A percentile compares a stretch with the other conserved stretches of the same genome.
These are phyloP conservation scores for Beauveria varroae DNA, from an alignment of 2,329 filamentous ascomycete species.

Conservation along the genomic window DNA sequence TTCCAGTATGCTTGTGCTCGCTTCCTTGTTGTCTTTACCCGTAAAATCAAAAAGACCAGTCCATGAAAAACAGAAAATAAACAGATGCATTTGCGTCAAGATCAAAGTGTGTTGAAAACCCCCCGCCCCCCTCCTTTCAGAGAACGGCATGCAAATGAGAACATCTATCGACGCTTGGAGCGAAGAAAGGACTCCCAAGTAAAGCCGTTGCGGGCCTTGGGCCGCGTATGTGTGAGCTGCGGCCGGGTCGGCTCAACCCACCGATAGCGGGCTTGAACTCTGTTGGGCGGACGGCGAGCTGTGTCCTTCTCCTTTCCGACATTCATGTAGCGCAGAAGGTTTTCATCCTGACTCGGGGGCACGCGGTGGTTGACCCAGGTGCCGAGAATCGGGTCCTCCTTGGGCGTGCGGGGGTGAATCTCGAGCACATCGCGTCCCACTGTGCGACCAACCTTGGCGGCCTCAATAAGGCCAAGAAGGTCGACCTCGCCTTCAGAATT, in stretches of 20 bases:
- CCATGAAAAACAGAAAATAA: too few species aligned
- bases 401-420: conserved; percentile 32
- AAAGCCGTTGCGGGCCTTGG: conserved; percentile 12
- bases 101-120: too few species aligned
- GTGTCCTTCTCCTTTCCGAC: conserved; percentile 4
- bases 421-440: conserved; percentile 26
- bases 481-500: conserved; percentile 19
- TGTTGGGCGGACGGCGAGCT: background rate
- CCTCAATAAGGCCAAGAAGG: conserved; percentile 24
- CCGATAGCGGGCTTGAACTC: conserved; percentile 8
- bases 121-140: background rate
- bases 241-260: conserved; percentile 18
- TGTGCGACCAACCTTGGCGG: conserved; percentile 21
- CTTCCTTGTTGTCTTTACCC: too few species aligned
- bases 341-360: conserved; percentile 34
- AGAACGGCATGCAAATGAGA: background rate
- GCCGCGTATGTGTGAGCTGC: conserved; percentile 7
- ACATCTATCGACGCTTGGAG: conserved; percentile 19
- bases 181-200: conserved; percentile 19
- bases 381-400: conserved; percentile 31
- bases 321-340: conserved; percentile 23
- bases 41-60: too few species aligned
- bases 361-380: conserved; percentile 20
- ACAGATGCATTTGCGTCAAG: too few species aligned
- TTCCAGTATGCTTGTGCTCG: too few species aligned